Conservation (phyloP, 1,284 basidiomycete species). For the Ceratobasidium sp. region DNA sequence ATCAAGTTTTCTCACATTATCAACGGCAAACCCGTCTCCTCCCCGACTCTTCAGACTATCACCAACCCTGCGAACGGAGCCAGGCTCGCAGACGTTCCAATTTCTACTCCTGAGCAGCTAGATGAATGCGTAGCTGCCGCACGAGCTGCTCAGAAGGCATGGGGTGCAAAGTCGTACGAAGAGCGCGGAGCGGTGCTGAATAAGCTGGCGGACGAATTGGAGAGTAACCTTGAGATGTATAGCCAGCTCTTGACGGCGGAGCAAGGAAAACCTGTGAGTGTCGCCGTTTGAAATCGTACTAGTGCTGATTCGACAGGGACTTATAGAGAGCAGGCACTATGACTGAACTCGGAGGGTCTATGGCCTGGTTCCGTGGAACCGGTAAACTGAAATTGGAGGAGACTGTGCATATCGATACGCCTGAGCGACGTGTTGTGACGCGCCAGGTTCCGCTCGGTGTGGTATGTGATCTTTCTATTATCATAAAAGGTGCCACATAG, state of each 20-base stretch:
- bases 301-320: too few relatives aligned
- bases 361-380: constrained; percentile 36
- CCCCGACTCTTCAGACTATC: constrained; percentile 12
- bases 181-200: constrained; percentile 37
- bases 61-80: constrained; percentile 22
- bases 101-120: constrained; percentile 34
- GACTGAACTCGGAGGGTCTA: constrained; percentile 27
- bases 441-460: constrained; percentile 38
- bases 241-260: constrained; percentile 38
- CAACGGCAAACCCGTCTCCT: constrained; percentile 43
- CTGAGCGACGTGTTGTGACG: constrained; percentile 38
- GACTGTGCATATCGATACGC: constrained; percentile 36
- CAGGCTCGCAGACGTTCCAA: constrained; percentile 36
- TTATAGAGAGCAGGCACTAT: constrained; percentile 21
- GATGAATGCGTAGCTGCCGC: constrained; percentile 39
- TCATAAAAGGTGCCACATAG: neutral
- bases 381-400: constrained; percentile 28
- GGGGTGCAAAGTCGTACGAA: constrained; percentile 45
- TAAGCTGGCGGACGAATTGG: constrained; percentile 37
- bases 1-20: constrained; percentile 37
- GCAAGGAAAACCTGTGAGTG: constrained; percentile 38
- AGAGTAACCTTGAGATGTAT: constrained; percentile 25
- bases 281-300: too few relatives aligned
- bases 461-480: neutral
- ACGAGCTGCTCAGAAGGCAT: constrained; percentile 25